These are phyloP conservation scores for Dioszegia aurantiaca DNA, from an alignment of 768 basidiomycete species.

Conservation along the genomic window DNA sequence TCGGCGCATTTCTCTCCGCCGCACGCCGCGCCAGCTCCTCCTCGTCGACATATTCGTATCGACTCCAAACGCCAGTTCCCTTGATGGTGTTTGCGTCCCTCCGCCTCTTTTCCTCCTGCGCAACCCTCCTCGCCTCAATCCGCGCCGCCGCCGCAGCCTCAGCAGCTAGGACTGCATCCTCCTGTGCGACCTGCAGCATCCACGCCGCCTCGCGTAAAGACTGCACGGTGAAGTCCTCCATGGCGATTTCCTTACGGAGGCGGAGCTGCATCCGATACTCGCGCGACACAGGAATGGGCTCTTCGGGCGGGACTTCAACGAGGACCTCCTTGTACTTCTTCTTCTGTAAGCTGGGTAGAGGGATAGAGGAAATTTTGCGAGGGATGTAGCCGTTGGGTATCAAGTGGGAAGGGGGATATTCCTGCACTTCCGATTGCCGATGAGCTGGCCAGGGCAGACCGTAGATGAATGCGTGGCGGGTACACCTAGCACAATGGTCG, in stretches of 20 bases:
- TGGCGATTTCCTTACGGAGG: slow-evolving; percentile 20
- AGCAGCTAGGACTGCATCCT: slow-evolving; percentile 18
- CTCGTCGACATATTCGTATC: slow-evolving; percentile 35
- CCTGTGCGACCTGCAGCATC: slow-evolving; percentile 27
- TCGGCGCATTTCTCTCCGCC: slow-evolving; percentile 23
- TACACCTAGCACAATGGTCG: slow-evolving; percentile 43
- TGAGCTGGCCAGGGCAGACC: slow-evolving; percentile 45
- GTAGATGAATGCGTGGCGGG: slow-evolving; percentile 41
- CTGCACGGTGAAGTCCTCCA: slow-evolving; percentile 32
- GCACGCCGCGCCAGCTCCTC: slow-evolving; percentile 27
- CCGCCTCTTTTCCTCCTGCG: slow-evolving; percentile 28
- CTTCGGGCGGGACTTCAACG: slow-evolving; percentile 7
- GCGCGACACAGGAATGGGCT: slow-evolving; percentile 5
- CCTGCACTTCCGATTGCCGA: slow-evolving; percentile 31
- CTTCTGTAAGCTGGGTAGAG: slow-evolving; percentile 37
- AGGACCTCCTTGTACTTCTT: slow-evolving; percentile 26
- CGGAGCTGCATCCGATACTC: slow-evolving; percentile 7
- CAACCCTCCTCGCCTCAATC: slow-evolving; percentile 11
- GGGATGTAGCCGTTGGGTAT: slow-evolving; percentile 37
- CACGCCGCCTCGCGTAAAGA: slow-evolving; percentile 30
- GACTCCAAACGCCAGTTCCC: slow-evolving; percentile 39
- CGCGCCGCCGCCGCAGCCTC: slow-evolving; percentile 23
- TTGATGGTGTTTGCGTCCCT: slow-evolving; percentile 32
- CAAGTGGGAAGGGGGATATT: slow-evolving; percentile 45
- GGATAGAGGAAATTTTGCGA: slow-evolving; percentile 28